A percentile compares a stretch with the other conserved stretches of the same genome.
These are phyloP conservation scores for Orbilia blumenaviensis DNA, from an alignment of 2,329 filamentous ascomycete species.

Conservation along the genomic window DNA sequence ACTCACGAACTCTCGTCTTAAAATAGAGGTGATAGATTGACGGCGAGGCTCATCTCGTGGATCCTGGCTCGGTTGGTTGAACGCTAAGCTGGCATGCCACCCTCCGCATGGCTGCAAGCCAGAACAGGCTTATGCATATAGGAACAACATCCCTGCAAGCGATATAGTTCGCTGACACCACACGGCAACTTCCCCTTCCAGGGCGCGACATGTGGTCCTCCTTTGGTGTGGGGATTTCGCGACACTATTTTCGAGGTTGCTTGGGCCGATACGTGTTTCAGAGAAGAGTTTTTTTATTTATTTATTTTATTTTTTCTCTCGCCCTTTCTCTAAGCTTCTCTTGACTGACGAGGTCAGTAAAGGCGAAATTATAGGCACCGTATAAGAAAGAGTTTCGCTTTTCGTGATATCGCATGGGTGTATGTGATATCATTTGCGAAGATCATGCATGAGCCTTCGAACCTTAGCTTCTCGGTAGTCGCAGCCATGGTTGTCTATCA, in stretches of 20 bases:
- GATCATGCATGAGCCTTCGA: constrained; percentile 13
- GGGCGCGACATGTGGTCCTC: background rate
- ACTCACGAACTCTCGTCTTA: constrained; percentile 1
- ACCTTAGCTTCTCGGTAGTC: constrained; percentile 12
- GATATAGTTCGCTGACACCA: constrained; percentile 11
- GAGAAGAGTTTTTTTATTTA: background rate
- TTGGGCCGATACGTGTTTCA: background rate
- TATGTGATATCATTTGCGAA: constrained; percentile 18
- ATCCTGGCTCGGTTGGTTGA: background rate
- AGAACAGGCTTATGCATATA: background rate
- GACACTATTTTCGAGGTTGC: background rate
- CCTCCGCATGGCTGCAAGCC: background rate
- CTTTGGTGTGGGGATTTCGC: background rate
- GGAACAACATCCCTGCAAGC: constrained; percentile 10
- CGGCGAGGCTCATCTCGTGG: background rate
- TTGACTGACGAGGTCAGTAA: background rate
- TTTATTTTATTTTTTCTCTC: background rate
- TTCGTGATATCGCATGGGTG: background rate
- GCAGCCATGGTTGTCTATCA: constrained; percentile 9
- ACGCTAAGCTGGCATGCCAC: background rate
- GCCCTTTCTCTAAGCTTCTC: no score
- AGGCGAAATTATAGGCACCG: background rate
- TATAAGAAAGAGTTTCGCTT: background rate
- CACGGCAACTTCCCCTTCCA: constrained; percentile 12
- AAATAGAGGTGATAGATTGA: constrained; percentile 4